Base-by-base conservation (phyloP, 495 filamentous ascomycete species). In the Penicillium angulare region DNA sequence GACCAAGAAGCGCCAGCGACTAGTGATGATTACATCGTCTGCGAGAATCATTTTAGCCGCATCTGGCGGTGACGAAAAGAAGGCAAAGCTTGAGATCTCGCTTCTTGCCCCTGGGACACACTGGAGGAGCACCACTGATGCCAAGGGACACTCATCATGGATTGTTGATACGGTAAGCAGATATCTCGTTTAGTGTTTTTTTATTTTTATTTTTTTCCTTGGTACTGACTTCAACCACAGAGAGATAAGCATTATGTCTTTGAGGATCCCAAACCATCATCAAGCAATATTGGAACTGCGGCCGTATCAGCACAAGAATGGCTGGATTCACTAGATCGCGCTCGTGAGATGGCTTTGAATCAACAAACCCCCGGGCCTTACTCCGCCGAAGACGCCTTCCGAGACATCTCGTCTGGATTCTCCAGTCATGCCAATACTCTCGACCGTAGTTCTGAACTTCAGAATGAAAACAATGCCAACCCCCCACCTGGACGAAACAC, bases 61-160 rank as follows among this genome's bases (percentile, higher is more conserved):
- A n/a, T 82, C 93, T 21, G 91, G 90, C 1, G 92, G 93, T 0
- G 93, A 96, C 53, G 92, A 97, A 61, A 99, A 99, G 73, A 91
- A 92, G 64, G 79, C 89, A 27, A 99, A 99, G 66, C 74, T 86
- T 52, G 93, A 97, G 57, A 85, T 97, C 34, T 87, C 88, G 26
- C 75, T 97, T 24, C 74, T 95, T 12, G 75, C 75, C 1, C 70
- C 85, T 0, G 90, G 86, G 48, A 89, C 82, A 50, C 71, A 75
- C 26, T 97, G 88, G 84, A 86, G 79, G 63, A 90, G 79, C 54
- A 87, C 87, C 43, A 78, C 86, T 32, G 91, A 96, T 64, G 76
- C 82, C 31, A 96, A 95, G 65, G 90, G 90, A 16, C 77, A 89
- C 63, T 85, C 82, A 15, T 87, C 85, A 24, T 99, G 93, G 92